Evolutionary conservation across 352 stramenopile species (phyloP), one percentile per base, ranked within the genome.

Genomic region (Aphanomyces astaci): DNA sequence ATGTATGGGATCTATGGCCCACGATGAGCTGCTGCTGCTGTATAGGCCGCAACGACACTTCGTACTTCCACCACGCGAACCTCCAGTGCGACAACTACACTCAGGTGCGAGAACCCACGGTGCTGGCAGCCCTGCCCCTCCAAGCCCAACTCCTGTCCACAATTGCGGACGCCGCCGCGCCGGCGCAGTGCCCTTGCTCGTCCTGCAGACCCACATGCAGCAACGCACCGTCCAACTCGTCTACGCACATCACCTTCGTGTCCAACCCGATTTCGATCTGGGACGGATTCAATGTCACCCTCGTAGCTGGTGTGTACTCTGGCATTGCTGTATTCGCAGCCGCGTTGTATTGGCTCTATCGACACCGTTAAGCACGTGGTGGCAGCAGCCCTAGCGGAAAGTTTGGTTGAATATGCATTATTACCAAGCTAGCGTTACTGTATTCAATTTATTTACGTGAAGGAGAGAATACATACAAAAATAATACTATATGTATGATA

Each of bases 11-110:
- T n/a, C n/a, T n/a, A n/a, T n/a, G n/a, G n/a, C n/a, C n/a, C n/a
- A n/a, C n/a, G n/a, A n/a, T n/a, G n/a, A n/a, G n/a, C n/a, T n/a
- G n/a, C n/a, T n/a, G n/a, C n/a, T n/a, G n/a, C n/a, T n/a, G n/a
- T n/a, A n/a, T 52, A 67, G 48, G 60, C 25, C 40, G 19, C 45
- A 59, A 59, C 17, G 28, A n/a, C n/a, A n/a, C 11, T 4, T 57
- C 25, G 17, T 67, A 45, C 60, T 59, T 59, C 45, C 57, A 59
- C 28, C 76, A 88, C 49, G 68, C 85, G 30, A 77, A 90, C 13
- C 70, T 89, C n/a, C 68, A 79, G 46, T 94, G 85, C 75, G 77
- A 79, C 31, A 89, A 94, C 70, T 94, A 94, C 76, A 89, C 81
- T 1, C 73, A 90, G 46, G 81, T 88, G 2, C 25, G 67, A 4